Evolutionary conservation across 768 basidiomycete species (phyloP).

Genomic region (Boletus patriciae): DNA sequence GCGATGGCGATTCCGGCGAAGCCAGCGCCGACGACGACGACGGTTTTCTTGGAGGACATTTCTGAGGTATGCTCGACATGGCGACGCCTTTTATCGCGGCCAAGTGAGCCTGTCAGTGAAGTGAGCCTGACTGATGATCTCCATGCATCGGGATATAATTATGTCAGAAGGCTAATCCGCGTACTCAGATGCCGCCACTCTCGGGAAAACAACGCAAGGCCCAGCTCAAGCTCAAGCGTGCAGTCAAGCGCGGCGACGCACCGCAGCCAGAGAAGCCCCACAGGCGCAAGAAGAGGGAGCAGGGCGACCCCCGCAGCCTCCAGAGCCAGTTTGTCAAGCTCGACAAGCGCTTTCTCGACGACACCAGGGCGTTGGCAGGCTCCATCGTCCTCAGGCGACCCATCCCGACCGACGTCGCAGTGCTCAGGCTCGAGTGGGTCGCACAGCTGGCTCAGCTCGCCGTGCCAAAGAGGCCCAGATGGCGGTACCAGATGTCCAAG

Average conservation of each 20-base stretch:
- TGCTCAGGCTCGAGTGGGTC: conserved; percentile 32
- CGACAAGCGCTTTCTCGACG: conserved; percentile 56
- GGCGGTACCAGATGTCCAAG: conserved; percentile 85
- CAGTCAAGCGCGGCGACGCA: conserved; percentile 77
- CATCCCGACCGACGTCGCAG: conserved; percentile 41
- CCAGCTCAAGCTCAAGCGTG: conserved; percentile 75
- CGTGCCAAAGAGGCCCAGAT: conserved; percentile 74
- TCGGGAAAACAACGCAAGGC: conserved; percentile 71
- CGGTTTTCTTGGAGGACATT: conserved; percentile 31
- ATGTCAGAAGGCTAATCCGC: background rate
- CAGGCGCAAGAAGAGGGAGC: conserved; percentile 11
- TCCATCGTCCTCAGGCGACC: conserved; percentile 56
- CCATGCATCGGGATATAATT: too few species aligned
- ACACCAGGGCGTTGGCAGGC: conserved; percentile 57
- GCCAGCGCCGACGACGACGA: conserved; percentile 61
- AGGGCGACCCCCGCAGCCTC: conserved; percentile 43
- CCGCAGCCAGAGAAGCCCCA: conserved; percentile 26
- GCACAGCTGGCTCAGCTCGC: conserved; percentile 4
- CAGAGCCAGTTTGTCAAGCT: conserved; percentile 73
- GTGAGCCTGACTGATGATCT: too few species aligned
- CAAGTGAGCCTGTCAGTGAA: too few species aligned
- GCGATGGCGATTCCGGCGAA: conserved; percentile 45
- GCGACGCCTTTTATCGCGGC: background rate
- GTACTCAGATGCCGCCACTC: conserved; percentile 23
- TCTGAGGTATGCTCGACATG: background rate